Conservation (phyloP, 2,329 filamentous ascomycete genomes). For the Sporothrix pallida region DNA sequence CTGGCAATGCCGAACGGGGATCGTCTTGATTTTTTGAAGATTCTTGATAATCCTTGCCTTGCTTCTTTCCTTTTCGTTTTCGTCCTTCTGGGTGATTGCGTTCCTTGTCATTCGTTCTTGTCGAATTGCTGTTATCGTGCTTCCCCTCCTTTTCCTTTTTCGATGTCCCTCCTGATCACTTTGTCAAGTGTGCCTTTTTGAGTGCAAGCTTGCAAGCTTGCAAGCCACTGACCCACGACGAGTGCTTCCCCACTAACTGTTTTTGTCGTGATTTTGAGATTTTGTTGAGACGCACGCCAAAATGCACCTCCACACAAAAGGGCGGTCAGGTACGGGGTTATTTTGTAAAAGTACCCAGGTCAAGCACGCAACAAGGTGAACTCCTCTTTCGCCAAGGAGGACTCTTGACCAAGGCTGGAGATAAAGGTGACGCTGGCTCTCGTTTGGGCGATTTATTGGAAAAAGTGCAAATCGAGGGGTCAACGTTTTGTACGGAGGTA, state of each 20-base stretch:
- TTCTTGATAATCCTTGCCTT: no score
- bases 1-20: background rate
- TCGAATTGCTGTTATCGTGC: background rate
- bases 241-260: slow-evolving; percentile 19
- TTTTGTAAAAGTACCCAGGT: background rate
- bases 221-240: slow-evolving; percentile 11
- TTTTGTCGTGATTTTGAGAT: background rate
- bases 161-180: slow-evolving; percentile 21
- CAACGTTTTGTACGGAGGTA: no score
- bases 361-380: slow-evolving; percentile 2
- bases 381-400: slow-evolving; percentile 20
- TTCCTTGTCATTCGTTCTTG: background rate
- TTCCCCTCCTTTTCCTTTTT: slow-evolving; percentile 18
- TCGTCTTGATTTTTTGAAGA: background rate
- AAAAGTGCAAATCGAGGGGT: background rate
- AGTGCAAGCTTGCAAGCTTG: background rate
- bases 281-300: slow-evolving; percentile 27
- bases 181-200: slow-evolving; percentile 5
- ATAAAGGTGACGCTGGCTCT: slow-evolving; percentile 11
- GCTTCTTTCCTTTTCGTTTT: slow-evolving; percentile 2
- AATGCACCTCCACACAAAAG: slow-evolving; percentile 9
- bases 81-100: background rate
- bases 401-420: background rate
- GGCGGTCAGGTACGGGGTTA: slow-evolving; percentile 20
- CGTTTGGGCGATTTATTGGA: slow-evolving; percentile 23